phyloP scores from a whole-genome alignment of 257 asterid species.

The Perilla frutescens region DNA sequence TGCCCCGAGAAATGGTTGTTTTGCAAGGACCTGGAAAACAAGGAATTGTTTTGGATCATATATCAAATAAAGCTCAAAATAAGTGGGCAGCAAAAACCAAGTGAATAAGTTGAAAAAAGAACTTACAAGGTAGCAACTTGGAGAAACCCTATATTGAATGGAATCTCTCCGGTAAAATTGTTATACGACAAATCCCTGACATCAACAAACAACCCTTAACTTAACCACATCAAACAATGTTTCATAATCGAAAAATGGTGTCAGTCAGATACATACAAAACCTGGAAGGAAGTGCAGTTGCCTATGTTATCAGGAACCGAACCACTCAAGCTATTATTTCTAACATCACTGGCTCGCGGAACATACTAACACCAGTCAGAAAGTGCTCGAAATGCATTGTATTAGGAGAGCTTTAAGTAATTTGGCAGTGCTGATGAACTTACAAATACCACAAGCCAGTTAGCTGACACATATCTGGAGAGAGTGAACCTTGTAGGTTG shows the following conservation, averaged over 20 bases:
- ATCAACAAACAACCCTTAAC: slow-evolving; percentile 14
- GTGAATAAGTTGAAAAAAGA: background rate
- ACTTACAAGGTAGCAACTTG: slow-evolving; percentile 99
- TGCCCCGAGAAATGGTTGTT: slow-evolving; percentile 72
- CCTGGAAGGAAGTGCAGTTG: slow-evolving; percentile 97
- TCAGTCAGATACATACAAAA: slow-evolving; percentile 75
- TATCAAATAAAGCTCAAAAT: background rate
- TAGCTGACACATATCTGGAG: slow-evolving; percentile 95
- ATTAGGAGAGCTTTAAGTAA: background rate
- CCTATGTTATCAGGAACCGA: slow-evolving; percentile 83
- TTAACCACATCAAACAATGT: background rate
- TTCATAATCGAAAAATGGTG: background rate
- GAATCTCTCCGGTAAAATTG: slow-evolving; percentile 78
- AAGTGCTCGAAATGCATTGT: background rate
- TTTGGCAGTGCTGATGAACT: slow-evolving; percentile 38
- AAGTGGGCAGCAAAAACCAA: background rate
- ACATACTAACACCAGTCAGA: background rate
- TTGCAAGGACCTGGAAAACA: slow-evolving; percentile 50
- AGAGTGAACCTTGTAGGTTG: slow-evolving; percentile 81
- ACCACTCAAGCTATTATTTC: slow-evolving; percentile 93
- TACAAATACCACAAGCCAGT: slow-evolving; percentile 98
- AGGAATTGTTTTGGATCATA: background rate
- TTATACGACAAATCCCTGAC: slow-evolving; percentile 92
- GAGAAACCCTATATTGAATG: slow-evolving; percentile 95
- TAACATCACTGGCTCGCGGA: slow-evolving; percentile 71